Evolutionary conservation across 2,329 filamentous ascomycete species (phyloP).

Genomic region (Fusarium metavorans): DNA sequence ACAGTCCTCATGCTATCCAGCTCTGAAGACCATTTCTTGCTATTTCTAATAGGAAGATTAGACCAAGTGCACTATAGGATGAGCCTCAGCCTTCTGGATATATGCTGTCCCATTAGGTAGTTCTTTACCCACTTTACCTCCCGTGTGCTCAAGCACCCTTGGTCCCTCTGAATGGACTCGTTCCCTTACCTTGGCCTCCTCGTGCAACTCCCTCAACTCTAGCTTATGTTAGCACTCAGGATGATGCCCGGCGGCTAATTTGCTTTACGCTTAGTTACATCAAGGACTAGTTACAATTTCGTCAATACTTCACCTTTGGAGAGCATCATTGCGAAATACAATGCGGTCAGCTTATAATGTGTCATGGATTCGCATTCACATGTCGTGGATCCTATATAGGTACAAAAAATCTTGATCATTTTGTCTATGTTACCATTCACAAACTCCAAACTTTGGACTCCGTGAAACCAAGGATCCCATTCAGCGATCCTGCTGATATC

Average conservation of each 20-base stretch:
- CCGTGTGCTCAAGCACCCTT: too few species aligned
- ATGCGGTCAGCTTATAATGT: neutral
- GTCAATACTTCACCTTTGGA: neutral
- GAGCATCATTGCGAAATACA: neutral
- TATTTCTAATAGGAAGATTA: too few species aligned
- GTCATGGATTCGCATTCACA: neutral
- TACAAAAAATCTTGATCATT: constrained; percentile 1
- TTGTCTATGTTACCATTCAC: neutral
- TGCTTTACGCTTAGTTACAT: neutral
- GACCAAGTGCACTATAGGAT: too few species aligned
- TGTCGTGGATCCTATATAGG: constrained; percentile 3
- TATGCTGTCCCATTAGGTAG: too few species aligned
- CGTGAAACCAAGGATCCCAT: neutral
- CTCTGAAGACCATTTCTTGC: too few species aligned
- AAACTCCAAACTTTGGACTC: constrained; percentile 11
- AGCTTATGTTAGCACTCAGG: neutral
- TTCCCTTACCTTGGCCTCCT: neutral
- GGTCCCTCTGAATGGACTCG: neutral
- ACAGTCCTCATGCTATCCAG: too few species aligned
- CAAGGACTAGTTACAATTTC: neutral
- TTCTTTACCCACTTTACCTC: neutral
- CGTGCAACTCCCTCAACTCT: neutral
- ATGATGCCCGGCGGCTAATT: neutral
- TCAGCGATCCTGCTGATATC: neutral
- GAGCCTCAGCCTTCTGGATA: too few species aligned